Conservation (phyloP, 768 basidiomycete species). For the Xerocomus spinulosus region DNA sequence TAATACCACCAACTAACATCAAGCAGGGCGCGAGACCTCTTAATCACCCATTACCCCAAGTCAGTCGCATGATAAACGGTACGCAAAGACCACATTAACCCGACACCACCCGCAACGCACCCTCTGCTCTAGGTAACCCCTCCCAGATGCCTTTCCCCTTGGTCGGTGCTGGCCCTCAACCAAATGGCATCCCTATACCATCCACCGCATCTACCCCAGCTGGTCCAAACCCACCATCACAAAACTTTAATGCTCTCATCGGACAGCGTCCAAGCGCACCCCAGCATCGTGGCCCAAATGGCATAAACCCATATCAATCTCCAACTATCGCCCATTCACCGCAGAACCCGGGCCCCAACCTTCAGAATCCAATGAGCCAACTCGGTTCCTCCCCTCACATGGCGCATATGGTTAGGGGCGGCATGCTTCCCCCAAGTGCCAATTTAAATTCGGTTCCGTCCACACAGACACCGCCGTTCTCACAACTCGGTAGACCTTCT, state of each 20-base stretch:
- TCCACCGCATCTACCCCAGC: constrained; percentile 22
- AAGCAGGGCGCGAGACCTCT: constrained; percentile 30
- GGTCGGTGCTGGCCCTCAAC: constrained; percentile 34
- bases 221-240: constrained; percentile 31
- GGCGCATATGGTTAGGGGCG: constrained; percentile 37
- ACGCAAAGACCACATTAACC: constrained; percentile 14
- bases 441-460: constrained; percentile 34
- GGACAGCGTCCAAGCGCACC: constrained; percentile 30
- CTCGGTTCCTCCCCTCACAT: constrained; percentile 53
- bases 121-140: constrained; percentile 14
- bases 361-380: constrained; percentile 42
- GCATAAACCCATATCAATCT: constrained; percentile 51
- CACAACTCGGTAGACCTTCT: constrained; percentile 48
- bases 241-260: constrained; percentile 32
- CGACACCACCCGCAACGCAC: neutral
- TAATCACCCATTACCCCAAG: constrained; percentile 25
- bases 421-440: constrained; percentile 48
- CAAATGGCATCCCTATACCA: constrained; percentile 42
- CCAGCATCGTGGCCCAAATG: constrained; percentile 45
- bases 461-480: constrained; percentile 41
- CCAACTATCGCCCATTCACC: constrained; percentile 63
- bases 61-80: constrained; percentile 33
- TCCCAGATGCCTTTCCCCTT: constrained; percentile 23
- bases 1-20: constrained; percentile 31
- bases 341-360: constrained; percentile 39